Conservation (phyloP, 768 basidiomycete genomes). For the Kondoa subrosea region DNA sequence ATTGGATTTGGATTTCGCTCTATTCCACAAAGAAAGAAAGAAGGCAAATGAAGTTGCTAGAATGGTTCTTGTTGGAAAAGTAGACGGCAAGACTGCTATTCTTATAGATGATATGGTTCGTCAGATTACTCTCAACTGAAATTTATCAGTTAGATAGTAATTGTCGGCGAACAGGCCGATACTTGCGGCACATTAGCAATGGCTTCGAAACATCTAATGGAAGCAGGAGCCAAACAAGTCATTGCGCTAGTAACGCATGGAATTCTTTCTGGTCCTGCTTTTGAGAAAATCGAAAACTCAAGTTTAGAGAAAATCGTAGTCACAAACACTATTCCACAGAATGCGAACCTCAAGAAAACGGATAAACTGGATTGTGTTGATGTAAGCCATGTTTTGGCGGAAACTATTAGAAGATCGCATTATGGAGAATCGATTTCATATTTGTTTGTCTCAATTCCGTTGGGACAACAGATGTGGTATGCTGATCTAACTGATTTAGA, state of each 20-base stretch:
- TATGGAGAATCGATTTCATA: slow-evolving; percentile 44
- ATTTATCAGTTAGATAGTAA: slow-evolving; percentile 24
- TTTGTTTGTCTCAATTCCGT: slow-evolving; percentile 3
- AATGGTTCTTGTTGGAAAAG: slow-evolving; percentile 89
- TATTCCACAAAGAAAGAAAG: slow-evolving; percentile 98
- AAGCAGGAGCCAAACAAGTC: slow-evolving; percentile 70
- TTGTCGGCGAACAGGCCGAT: slow-evolving; percentile 44
- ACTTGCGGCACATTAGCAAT: slow-evolving; percentile 87
- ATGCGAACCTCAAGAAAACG: slow-evolving; percentile 52
- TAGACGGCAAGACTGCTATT: slow-evolving; percentile 79
- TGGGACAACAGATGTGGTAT: not conserved
- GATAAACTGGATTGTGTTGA: slow-evolving; percentile 81
- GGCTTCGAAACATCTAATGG: slow-evolving; percentile 70
- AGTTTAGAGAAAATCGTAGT: slow-evolving; percentile 85
- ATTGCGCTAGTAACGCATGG: slow-evolving; percentile 94
- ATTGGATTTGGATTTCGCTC: slow-evolving; percentile 87
- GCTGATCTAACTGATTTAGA: not conserved
- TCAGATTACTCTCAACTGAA: not conserved
- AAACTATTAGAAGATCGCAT: slow-evolving; percentile 85
- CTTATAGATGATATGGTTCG: slow-evolving; percentile 83
- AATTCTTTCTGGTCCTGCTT: slow-evolving; percentile 68
- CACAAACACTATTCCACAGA: slow-evolving; percentile 92
- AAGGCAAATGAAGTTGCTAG: slow-evolving; percentile 87
- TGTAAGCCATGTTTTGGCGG: slow-evolving; percentile 82
- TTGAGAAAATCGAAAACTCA: slow-evolving; percentile 53